Conservation (phyloP, 1,284 basidiomycete species). For the Salmacisia buchloeana region DNA sequence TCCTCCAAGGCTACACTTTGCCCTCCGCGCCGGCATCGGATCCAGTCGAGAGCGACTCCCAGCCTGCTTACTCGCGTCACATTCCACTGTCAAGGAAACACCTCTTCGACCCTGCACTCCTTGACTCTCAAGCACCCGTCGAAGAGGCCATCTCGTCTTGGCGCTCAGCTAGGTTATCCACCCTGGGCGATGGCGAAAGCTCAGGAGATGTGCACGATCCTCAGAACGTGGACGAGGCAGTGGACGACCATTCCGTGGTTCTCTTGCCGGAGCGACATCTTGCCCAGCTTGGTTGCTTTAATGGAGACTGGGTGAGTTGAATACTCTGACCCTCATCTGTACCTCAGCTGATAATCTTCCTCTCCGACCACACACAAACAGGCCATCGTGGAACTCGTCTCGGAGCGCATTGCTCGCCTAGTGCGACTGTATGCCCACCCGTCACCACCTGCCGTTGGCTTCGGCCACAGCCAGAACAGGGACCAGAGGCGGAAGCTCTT, state of each 20-base stretch:
- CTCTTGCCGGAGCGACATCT: constrained; percentile 56
- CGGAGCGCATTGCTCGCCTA: background rate
- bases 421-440: background rate
- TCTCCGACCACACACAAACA: too few species aligned
- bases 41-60: background rate
- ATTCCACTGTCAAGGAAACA: background rate
- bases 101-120: background rate
- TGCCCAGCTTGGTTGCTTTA: constrained; percentile 67
- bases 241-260: constrained; percentile 38
- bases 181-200: background rate
- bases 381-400: background rate
- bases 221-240: constrained; percentile 16
- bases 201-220: background rate
- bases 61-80: background rate
- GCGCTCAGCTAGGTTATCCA: background rate
- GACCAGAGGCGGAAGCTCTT: background rate
- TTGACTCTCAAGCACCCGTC: constrained; percentile 4
- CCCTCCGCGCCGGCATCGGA: background rate
- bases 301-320: constrained; percentile 73
- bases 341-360: background rate
- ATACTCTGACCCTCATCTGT: background rate
- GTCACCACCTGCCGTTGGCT: background rate
- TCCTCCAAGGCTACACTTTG: background rate
- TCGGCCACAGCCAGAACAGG: background rate
- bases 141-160: constrained; percentile 26